Evolutionary conservation across 2,329 filamentous ascomycete genomes (phyloP), one percentile per base, ranked within the genome.

Genomic region (Calonectria pseudoreteaudii): DNA sequence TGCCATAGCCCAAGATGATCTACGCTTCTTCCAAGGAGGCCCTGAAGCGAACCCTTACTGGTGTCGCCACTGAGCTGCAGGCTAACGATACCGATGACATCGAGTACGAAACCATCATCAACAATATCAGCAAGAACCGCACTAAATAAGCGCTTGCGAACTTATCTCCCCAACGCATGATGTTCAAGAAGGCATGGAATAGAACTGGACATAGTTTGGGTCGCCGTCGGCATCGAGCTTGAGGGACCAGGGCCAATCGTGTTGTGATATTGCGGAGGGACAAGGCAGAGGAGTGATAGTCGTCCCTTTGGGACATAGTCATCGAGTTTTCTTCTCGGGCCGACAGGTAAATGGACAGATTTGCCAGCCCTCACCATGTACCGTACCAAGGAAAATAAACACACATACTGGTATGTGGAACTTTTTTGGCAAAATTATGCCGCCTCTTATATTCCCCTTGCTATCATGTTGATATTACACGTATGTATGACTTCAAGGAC

Each of bases 1-100:
- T 41, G 58, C 36, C 31, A 72, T 79, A 95, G 94, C 90, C 93
- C 86, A 95, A 95, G 90, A 97, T 97, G 94, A 90, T 95, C 86
- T 97, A 96, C 90, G 94, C 94, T 81, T 94, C 94, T 67, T 97
- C 94, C 86, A 97, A 96, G 89, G 94, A 96, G 82, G 93, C 94
- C 74, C 90, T 97, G 80, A 96, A 95, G 91, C 93, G 93, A 85
- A 86, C 93, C 66, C 91, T 97, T 77, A 94, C 91, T 83, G 94
- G 94, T 77, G 87, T 96, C 80, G 93, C 93, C 75, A 87, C 89
- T 81, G 94, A 96, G 85, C 90, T 96, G 81, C 94, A 97, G 89
- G 94, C 94, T 88, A 96, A 96, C 88, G 94, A 96, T 85, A 86
- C 87, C 79, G 93, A 95, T 85, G 94, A 96, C 85, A 94, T 97